A percentile compares a stretch with the other conserved stretches of the same genome.
These are phyloP conservation scores for Calonectria pauciramosa DNA, from an alignment of 2,329 filamentous ascomycete genomes.

Conservation along the genomic window DNA sequence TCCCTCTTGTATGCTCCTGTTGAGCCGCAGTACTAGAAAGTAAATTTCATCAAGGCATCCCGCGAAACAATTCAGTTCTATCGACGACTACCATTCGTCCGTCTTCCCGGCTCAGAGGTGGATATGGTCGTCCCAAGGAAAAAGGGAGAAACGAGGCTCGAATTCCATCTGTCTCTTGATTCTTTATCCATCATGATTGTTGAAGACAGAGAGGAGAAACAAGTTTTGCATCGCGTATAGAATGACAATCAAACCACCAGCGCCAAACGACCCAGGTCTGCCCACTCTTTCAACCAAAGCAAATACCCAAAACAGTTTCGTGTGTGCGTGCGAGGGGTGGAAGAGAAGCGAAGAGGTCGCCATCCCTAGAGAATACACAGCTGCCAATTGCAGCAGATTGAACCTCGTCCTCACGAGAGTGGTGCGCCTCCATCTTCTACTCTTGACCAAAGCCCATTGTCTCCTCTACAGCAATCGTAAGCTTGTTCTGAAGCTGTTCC, in stretches of 20 bases:
- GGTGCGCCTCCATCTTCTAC: constrained; percentile 61
- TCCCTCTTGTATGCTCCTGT: constrained; percentile 19
- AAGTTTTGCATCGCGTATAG: constrained; percentile 43
- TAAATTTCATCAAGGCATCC: constrained; percentile 25
- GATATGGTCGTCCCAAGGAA: neutral
- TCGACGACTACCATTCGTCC: constrained; percentile 14
- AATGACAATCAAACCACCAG: constrained; percentile 47
- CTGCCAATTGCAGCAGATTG: constrained; percentile 22
- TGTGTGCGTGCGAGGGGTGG: constrained; percentile 35
- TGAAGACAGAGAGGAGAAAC: constrained; percentile 31
- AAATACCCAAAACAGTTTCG: constrained; percentile 49
- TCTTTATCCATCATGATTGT: constrained; percentile 28
- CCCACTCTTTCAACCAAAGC: constrained; percentile 49
- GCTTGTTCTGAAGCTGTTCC: constrained; percentile 87
- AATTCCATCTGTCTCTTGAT: constrained; percentile 26
- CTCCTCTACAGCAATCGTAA: constrained; percentile 98
- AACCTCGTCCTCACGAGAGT: constrained; percentile 34
- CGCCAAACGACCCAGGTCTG: constrained; percentile 49
- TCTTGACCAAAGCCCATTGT: constrained; percentile 99
- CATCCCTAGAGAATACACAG: constrained; percentile 37
- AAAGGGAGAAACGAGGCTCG: constrained; percentile 15
- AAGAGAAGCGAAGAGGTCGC: constrained; percentile 32
- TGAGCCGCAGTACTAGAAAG: constrained; percentile 21
- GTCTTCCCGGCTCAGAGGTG: neutral
- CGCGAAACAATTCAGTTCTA: constrained; percentile 24